Evolutionary conservation across 208 protist species (phyloP).

Genomic region (Tetramitus jugosus): DNA sequence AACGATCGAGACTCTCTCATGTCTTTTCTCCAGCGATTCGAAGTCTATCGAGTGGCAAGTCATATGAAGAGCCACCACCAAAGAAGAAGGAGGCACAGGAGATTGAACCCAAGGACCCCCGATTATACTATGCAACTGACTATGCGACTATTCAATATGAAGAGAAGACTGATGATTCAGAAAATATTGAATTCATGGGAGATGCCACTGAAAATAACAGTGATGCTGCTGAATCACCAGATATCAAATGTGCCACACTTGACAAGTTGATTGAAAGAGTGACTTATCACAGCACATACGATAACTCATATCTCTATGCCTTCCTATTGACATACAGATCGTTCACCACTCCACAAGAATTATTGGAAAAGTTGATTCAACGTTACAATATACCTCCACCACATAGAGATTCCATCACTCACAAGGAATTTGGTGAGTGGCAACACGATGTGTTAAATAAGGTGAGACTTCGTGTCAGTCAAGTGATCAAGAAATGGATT

Average conservation of each 20-base stretch:
- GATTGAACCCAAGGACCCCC: not conserved
- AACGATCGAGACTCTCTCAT: not conserved
- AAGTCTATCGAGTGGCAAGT: not conserved
- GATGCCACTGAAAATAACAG: no score
- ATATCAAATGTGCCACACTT: conserved; percentile 26
- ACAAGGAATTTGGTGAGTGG: not conserved
- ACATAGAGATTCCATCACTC: not conserved
- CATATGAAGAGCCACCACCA: not conserved
- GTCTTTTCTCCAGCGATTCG: not conserved
- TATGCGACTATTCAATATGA: not conserved
- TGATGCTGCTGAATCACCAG: no score
- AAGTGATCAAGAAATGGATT: conserved; percentile 20
- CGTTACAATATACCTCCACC: conserved; percentile 10
- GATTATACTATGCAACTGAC: not conserved
- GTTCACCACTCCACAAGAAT: conserved; percentile 15
- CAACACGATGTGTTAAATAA: conserved; percentile 13
- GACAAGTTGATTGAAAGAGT: conserved; percentile 23
- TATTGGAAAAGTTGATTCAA: conserved; percentile 17
- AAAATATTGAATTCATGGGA: conserved; percentile 13
- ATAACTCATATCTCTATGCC: conserved; percentile 14
- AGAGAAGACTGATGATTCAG: not conserved
- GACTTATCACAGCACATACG: not conserved
- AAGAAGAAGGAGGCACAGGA: no score
- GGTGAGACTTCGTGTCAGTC: not conserved
- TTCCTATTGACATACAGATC: conserved; percentile 26